A percentile compares a stretch with the other conserved stretches of the same genome.
Conservation (phyloP, 176 grass and related monocot species). For the Ananas comosus region DNA sequence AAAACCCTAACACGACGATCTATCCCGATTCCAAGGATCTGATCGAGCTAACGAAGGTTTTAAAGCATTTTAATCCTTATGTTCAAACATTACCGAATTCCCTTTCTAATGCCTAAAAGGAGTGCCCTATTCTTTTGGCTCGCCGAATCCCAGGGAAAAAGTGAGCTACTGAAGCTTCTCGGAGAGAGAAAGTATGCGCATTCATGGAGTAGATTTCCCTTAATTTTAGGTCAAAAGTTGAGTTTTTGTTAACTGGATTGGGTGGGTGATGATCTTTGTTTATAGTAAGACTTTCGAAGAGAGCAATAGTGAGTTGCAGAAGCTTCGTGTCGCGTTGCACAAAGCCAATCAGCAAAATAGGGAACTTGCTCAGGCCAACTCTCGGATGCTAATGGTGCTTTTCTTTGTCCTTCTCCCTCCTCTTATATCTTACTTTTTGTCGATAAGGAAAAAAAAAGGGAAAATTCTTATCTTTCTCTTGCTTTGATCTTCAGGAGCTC, state of each 20-base stretch:
- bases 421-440: slow-evolving; percentile 2
- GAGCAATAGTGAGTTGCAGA: slow-evolving; percentile 34
- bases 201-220: background rate
- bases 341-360: slow-evolving; percentile 34
- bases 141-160: slow-evolving; percentile 32
- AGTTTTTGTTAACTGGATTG: background rate
- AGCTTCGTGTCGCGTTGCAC: slow-evolving; percentile 31
- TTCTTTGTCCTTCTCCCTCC: slow-evolving; percentile 6
- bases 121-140: background rate
- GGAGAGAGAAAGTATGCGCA: slow-evolving; percentile 35
- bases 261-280: background rate
- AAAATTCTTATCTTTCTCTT: slow-evolving; percentile 2
- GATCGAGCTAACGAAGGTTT: slow-evolving; percentile 32
- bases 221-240: background rate
- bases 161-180: slow-evolving; percentile 21
- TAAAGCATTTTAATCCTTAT: background rate
- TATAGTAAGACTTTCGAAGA: slow-evolving; percentile 43
- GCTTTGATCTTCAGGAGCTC: slow-evolving; percentile 44
- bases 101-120: background rate
- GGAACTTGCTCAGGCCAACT: slow-evolving; percentile 38
- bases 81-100: background rate
- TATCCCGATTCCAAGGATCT: slow-evolving; percentile 15
- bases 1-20: background rate
- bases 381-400: slow-evolving; percentile 42
- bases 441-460: background rate